These are phyloP conservation scores for Rhododendron vialii DNA, from an alignment of 148 eudicot genomes.

Conservation along the genomic window DNA sequence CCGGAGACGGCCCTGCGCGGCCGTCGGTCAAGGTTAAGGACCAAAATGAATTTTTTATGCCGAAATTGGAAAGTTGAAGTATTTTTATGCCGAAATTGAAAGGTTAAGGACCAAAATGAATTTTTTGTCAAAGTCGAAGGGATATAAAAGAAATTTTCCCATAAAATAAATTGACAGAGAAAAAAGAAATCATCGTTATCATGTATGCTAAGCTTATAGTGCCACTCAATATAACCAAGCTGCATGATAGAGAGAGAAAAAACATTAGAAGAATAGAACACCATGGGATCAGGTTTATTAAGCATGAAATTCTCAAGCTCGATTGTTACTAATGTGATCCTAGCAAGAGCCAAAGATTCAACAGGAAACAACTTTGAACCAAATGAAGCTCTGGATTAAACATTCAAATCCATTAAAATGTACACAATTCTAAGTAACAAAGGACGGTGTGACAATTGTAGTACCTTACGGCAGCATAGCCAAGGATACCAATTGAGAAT, in stretches of 20 bases:
- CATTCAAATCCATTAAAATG: not conserved
- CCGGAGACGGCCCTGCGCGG: no score
- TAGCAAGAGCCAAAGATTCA: not conserved
- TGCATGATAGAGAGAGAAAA: not conserved
- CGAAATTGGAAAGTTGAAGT: no score
- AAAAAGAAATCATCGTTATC: not conserved
- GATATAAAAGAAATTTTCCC: no score
- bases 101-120: no score
- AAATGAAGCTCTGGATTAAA: not conserved
- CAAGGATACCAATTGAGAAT: conserved; percentile 59
- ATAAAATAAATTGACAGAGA: not conserved
- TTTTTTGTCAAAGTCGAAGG: no score
- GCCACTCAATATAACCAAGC: not conserved
- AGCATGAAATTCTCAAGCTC: not conserved
- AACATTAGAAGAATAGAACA: not conserved
- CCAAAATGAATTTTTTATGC: no score
- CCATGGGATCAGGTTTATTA: not conserved
- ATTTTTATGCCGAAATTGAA: no score
- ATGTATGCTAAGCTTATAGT: not conserved
- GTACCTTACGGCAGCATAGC: conserved; percentile 66
- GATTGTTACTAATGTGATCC: not conserved
- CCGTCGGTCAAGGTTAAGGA: no score
- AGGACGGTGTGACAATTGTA: not conserved
- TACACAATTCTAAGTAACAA: not conserved
- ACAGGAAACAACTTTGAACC: not conserved